Evolutionary conservation across 306 rosid genomes (phyloP), one percentile per base, ranked within the genome.

Genomic region (Elaeagnus macrophylla): DNA sequence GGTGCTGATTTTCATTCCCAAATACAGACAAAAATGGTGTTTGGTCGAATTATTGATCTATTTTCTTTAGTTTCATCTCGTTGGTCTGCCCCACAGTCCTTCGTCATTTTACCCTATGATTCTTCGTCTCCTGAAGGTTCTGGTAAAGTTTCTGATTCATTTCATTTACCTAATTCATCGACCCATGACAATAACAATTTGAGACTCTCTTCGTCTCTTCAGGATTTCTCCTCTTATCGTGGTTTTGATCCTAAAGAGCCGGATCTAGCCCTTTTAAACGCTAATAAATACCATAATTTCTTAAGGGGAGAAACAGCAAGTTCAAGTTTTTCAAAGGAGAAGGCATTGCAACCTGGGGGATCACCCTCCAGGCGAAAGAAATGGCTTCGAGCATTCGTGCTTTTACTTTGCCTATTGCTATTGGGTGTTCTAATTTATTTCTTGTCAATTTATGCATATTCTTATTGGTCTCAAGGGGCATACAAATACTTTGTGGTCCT

Each of bases 401-500:
- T 77, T 39, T 59, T 67, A 9, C 54, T 84, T 39, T 77, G 66
- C 67, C 65, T 91, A 5, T 53, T 79, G 32, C 57, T 77, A 50
- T 52, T 77, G 25, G 65, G 73, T 57, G 71, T 90, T 48, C 61
- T 90, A 35, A 39, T 74, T 51, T 90, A 86, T 72, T 42, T 77
- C 39, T 0, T 76, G 66, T 73, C 77, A 8, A n/a, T 72, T 65
- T 72, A 66, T 53, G 54, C 63, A 46, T 83, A 68, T 75, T 81
- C 90, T 8, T 79, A 81, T 67, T 86, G 88, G 94, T 74, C 69
- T 53, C 81, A 36, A 56, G 86, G 78, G 50, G 71, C 81, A 5
- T 79, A 81, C 10, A 86, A 72, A 36, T 91, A 63, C 57, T 91
- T 77, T 68, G 81, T 91, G 61, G 95, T 91, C 13, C 94, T 91